Evolutionary conservation across 805 yeast genomes (phyloP).

Genomic region (Saturnispora gosingensis): DNA sequence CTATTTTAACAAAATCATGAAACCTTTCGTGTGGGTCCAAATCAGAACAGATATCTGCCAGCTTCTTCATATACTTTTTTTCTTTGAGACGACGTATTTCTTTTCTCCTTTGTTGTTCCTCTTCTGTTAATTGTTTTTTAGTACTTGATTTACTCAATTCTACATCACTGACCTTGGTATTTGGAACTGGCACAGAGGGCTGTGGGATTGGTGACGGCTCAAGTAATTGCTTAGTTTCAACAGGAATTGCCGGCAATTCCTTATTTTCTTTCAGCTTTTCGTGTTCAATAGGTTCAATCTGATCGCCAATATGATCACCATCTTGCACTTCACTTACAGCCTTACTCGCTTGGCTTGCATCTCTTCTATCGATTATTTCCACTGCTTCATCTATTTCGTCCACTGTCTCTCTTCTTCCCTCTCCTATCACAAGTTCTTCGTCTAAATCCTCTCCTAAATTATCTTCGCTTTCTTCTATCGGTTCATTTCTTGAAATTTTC

Average conservation of each 20-base stretch:
- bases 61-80: conserved; percentile 58
- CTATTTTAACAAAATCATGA: conserved; percentile 68
- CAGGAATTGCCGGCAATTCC: background rate
- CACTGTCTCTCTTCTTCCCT: background rate
- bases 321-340: background rate
- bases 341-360: background rate
- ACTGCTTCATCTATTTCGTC: background rate
- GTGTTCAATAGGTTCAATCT: background rate
- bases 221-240: background rate
- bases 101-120: conserved; percentile 55
- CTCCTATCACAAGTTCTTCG: background rate
- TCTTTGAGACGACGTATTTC: conserved; percentile 71
- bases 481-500: background rate
- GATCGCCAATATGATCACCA: background rate
- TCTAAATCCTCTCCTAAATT: background rate
- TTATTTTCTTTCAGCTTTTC: background rate
- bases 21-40: conserved; percentile 77
- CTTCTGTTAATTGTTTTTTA: conserved; percentile 38
- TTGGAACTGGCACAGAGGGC: conserved; percentile 8
- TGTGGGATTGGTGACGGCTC: background rate
- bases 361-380: background rate
- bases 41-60: conserved; percentile 67
- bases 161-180: background rate
- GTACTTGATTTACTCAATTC: conserved; percentile 1
- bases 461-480: background rate